Base-by-base conservation (phyloP, 495 filamentous ascomycete species). In the Bombardia bombarda region DNA sequence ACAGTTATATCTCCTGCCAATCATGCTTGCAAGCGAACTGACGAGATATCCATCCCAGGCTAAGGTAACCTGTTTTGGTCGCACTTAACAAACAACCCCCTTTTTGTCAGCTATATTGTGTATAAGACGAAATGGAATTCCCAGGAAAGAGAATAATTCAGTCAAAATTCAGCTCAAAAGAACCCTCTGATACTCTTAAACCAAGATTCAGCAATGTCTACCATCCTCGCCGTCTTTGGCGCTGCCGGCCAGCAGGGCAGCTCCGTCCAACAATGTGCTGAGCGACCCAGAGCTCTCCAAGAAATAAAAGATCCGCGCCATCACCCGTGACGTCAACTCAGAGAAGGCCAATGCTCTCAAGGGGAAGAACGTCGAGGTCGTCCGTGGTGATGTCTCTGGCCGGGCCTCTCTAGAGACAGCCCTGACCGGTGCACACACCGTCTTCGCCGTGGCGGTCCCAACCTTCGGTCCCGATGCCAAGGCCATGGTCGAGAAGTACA, bases 161-260 rank as follows among this genome's bases (percentile, higher is more conserved):
- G n/a, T n/a, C n/a, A n/a, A n/a, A n/a, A n/a, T n/a, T n/a, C n/a
- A n/a, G n/a, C n/a, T n/a, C n/a, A n/a, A n/a, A n/a, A n/a, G n/a
- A n/a, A n/a, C n/a, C n/a, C n/a, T n/a, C n/a, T n/a, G n/a, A n/a
- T n/a, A n/a, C n/a, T n/a, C n/a, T n/a, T n/a, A n/a, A n/a, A n/a
- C n/a, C n/a, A n/a, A n/a, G n/a, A n/a, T n/a, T n/a, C n/a, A n/a
- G n/a, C n/a, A n/a, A 38, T 38, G 36, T 38, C 47, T 20, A 44
- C 45, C 8, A 34, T 50, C 42, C 60, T 83, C 50, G 71, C 70
- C 24, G 67, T 85, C 23, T 79, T 82, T 46, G 78, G 78, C 9
- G 74, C 76, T 8, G 83, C 81, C 14, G 79, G 81, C 53, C 65
- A 67, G 12, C 80, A 83, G 53, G 81, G 80, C 25, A 62, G 72